Conservation (phyloP, 2,329 filamentous ascomycete species). For the Dactylellina haptotyla region DNA sequence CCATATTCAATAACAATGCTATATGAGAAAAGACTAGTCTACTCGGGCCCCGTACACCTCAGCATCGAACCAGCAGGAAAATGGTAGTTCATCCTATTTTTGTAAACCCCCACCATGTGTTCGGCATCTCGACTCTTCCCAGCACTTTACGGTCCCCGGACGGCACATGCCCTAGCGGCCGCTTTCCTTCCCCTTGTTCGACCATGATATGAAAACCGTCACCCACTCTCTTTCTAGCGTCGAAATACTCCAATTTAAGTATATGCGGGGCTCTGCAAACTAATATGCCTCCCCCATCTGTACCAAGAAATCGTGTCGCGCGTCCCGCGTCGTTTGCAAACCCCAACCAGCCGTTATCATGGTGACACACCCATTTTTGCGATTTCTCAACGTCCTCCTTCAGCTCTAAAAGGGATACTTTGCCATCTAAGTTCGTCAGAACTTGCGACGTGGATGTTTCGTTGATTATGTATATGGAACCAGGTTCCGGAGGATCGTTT, state of each 20-base stretch:
- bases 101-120: conserved; percentile 30
- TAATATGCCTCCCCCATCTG: neutral
- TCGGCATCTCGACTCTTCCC: neutral
- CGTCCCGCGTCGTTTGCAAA: conserved; percentile 37
- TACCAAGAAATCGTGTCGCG: conserved; percentile 14
- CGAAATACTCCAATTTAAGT: conserved; percentile 32
- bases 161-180: conserved; percentile 6
- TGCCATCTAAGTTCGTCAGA: conserved; percentile 7
- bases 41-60: too few species aligned
- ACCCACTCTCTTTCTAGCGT: conserved; percentile 23
- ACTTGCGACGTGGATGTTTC: conserved; percentile 7
- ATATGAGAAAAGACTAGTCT: too few species aligned
- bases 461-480: conserved; percentile 38
- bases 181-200: conserved; percentile 23
- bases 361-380: conserved; percentile 36
- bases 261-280: conserved; percentile 9
- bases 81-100: neutral
- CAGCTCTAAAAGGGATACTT: neutral
- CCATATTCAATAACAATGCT: too few species aligned
- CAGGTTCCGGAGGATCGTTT: conserved; percentile 26
- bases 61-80: too few species aligned
- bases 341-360: conserved; percentile 32
- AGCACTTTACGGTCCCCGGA: neutral
- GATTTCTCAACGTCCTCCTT: conserved; percentile 16
- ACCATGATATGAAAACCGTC: conserved; percentile 35